Base-by-base conservation (phyloP, 75 land plant genomes). In the Isoetes taiwanensis region DNA sequence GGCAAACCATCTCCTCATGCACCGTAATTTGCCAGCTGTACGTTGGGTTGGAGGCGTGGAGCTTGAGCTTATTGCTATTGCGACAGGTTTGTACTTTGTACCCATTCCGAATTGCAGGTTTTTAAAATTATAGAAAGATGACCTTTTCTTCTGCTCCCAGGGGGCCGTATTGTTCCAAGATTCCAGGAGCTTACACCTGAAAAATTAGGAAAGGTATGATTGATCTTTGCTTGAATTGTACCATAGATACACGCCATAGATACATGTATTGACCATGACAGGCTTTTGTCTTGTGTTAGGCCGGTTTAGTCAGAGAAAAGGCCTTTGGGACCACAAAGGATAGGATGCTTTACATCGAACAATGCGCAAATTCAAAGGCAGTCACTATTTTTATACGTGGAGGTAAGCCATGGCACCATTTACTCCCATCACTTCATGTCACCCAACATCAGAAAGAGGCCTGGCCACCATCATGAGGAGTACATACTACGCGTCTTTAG, bases 1-100 rank as follows among this genome's bases (percentile, higher is more conserved):
- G 63, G 97, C 97, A 30, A 91, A 91, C 56, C 97, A 91, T 57
- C 57, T 91, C 57, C 33, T 91, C 48, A 91, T 91, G 97, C 82
- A 91, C 59, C 74, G 82, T 43, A 73, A 79, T 38, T 61, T 91
- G 77, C 97, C 97, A 65, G 97, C 97, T 59, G 95, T 91, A 32
- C 66, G 97, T 31, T 91, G 97, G 97, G 97, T 91, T 43, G 97
- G 97, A 64, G 97, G 97, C 61, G 97, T 91, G 1, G 97, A 91
- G 66, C 64, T 91, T 50, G 97, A 91, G 58, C 72, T 91, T 23
- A 91, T 91, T 55, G 97, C 97, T 29, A 91, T 91, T 66, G 97
- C 97, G 28, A 91, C 97, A 81, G 97, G 97, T 86, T 40, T 63
- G 64, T 28, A 17, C 39, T 14, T 37, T 23, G 56, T 28, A 9